These are phyloP conservation scores for Astrothelium macrocarpum DNA, from an alignment of 495 filamentous ascomycete species.

Conservation along the genomic window DNA sequence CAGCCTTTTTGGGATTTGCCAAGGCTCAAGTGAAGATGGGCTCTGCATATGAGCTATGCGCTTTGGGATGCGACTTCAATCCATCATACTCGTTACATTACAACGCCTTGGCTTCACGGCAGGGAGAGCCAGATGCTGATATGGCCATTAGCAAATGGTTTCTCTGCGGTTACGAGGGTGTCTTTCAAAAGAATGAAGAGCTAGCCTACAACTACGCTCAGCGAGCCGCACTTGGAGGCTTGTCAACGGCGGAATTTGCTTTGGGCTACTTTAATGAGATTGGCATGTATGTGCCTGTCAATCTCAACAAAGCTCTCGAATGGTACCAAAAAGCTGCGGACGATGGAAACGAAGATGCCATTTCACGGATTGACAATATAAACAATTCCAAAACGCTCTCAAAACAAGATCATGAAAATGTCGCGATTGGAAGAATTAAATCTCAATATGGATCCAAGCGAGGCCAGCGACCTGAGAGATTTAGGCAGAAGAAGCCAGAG, in stretches of 20 bases:
- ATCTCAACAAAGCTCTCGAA: slow-evolving; percentile 69
- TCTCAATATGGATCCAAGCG: slow-evolving; percentile 84
- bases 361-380: slow-evolving; percentile 71
- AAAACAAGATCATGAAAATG: slow-evolving; percentile 82
- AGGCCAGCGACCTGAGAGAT: slow-evolving; percentile 57
- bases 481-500: slow-evolving; percentile 36
- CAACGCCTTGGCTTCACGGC: slow-evolving; percentile 83
- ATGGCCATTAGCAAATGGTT: slow-evolving; percentile 99
- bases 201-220: slow-evolving; percentile 86
- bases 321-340: slow-evolving; percentile 90
- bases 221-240: slow-evolving; percentile 65
- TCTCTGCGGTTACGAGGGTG: slow-evolving; percentile 80
- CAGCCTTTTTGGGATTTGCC: slow-evolving; percentile 90
- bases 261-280: slow-evolving; percentile 98
- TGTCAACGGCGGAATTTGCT: slow-evolving; percentile 90
- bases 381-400: slow-evolving; percentile 77
- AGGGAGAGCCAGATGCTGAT: slow-evolving; percentile 82
- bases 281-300: slow-evolving; percentile 72
- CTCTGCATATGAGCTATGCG: slow-evolving; percentile 86
- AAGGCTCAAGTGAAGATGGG: slow-evolving; percentile 98
- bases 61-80: slow-evolving; percentile 89
- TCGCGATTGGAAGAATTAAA: slow-evolving; percentile 83
- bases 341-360: slow-evolving; percentile 87
- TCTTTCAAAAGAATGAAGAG: slow-evolving; percentile 91
- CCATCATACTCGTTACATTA: slow-evolving; percentile 89